Base-by-base conservation (phyloP, 305 asterid species). In the Fraxinus paxiana region DNA sequence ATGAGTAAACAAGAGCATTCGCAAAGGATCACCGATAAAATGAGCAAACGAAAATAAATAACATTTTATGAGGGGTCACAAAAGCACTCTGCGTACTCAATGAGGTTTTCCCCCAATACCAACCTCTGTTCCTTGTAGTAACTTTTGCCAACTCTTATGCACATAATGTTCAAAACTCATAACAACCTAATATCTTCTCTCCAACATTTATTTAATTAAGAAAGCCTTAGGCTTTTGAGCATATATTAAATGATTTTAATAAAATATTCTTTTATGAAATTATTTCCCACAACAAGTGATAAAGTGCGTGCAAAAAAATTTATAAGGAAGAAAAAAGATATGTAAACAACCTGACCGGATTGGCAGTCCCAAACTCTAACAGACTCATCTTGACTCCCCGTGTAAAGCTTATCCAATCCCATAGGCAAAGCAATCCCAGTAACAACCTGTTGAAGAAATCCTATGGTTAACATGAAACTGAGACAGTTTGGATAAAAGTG, bases 331-430 rank as follows among this genome's bases (percentile, higher is more conserved):
- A 31, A 26, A 77, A 43, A 10, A 15, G 18, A 24, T 74, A 24
- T 38, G 76, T 18, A 74, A 86, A 83, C 77, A 78, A 96, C 97
- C 99, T 96, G 97, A 76, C 98, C 99, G 65, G 98, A 94, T 80
- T 94, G 98, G 92, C 99, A 92, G 84, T 96, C 98, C 98, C 99
- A 96, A 80, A 94, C 88, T 87, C 92, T 90, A 75, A 94, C 95
- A 1, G 91, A 92, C 88, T 91, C 97, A 78, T 96, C 99, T 83
- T 89, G 91, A 88, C 99, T 89, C 81, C 97, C 97, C 2, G 95
- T 85, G 87, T 96, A 96, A 79, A 96, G 97, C 89, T 91, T 96
- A 87, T 96, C 97, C 0, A 97, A 89, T 6, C 97, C 99, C 71
- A 91, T 78, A 54, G 99, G 97, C 69, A 92, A 82, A 43, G 95